A percentile compares a stretch with the other conserved stretches of the same genome.
Evolutionary conservation across 1,284 basidiomycete genomes (phyloP).

Genomic region (Xerocomus cyaneibrunnescens): DNA sequence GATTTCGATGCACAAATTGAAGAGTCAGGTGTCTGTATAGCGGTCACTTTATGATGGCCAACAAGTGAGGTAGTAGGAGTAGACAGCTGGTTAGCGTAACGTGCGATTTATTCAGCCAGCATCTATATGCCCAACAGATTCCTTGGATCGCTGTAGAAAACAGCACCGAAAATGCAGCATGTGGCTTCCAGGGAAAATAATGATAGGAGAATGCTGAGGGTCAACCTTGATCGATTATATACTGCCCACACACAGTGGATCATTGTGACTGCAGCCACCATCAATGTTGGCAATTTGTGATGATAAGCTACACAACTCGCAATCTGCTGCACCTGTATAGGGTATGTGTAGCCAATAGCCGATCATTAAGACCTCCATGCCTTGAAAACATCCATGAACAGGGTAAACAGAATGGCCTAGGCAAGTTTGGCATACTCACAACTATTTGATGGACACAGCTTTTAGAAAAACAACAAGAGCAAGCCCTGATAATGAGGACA

Average conservation of each 20-base stretch:
- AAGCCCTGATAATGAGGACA: background rate
- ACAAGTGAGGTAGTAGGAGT: too few species aligned
- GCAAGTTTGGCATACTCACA: background rate
- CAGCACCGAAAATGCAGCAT: background rate
- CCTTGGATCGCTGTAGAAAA: background rate
- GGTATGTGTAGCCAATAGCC: background rate
- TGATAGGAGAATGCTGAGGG: background rate
- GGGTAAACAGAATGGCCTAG: too few species aligned
- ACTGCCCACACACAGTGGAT: background rate
- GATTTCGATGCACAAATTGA: background rate
- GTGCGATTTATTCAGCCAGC: background rate
- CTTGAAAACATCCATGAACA: background rate
- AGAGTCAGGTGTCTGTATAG: background rate
- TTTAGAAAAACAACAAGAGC: too few species aligned
- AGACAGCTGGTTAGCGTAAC: background rate
- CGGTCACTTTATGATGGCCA: background rate
- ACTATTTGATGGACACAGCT: background rate
- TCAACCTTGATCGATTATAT: background rate
- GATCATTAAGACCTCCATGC: background rate
- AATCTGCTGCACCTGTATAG: background rate
- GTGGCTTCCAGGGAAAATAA: background rate
- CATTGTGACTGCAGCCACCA: background rate
- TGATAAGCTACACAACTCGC: background rate
- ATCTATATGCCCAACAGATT: background rate
- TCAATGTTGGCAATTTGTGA: background rate